Evolutionary conservation across 768 basidiomycete species (phyloP).

Genomic region (Panellus pusillus): DNA sequence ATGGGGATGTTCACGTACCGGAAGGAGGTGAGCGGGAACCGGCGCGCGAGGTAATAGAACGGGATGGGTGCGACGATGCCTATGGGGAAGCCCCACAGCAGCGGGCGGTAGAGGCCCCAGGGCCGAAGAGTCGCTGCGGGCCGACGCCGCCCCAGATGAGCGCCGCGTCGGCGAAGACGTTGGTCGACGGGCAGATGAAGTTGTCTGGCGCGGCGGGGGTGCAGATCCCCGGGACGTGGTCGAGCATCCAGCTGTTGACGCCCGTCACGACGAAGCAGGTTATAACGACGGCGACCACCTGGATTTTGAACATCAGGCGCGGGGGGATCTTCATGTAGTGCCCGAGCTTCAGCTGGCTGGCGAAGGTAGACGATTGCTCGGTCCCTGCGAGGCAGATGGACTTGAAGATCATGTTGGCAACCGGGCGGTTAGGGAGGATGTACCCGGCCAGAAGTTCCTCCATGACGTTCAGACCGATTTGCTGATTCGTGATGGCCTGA

Average conservation of each 20-base stretch:
- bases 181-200: slow-evolving; percentile 70
- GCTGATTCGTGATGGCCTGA: slow-evolving; percentile 86
- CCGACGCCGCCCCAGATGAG: slow-evolving; percentile 84
- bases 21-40: slow-evolving; percentile 80
- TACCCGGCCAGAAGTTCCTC: slow-evolving; percentile 79
- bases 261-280: slow-evolving; percentile 57
- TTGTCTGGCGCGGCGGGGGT: slow-evolving; percentile 55
- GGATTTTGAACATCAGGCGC: slow-evolving; percentile 70
- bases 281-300: slow-evolving; percentile 61
- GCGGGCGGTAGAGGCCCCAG: slow-evolving; percentile 47
- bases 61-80: slow-evolving; percentile 76
- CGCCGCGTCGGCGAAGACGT: slow-evolving; percentile 67
- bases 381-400: slow-evolving; percentile 56
- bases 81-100: slow-evolving; percentile 74
- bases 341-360: slow-evolving; percentile 79
- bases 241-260: slow-evolving; percentile 73
- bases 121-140: slow-evolving; percentile 65
- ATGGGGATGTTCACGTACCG: slow-evolving; percentile 88
- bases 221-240: slow-evolving; percentile 74
- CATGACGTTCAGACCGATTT: slow-evolving; percentile 64
- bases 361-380: slow-evolving; percentile 62
- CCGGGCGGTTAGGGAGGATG: slow-evolving; percentile 73
- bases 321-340: slow-evolving; percentile 92
- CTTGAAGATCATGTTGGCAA: slow-evolving; percentile 86
- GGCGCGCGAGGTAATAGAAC: slow-evolving; percentile 79